Evolutionary conservation across 2,329 filamentous ascomycete species (phyloP), one percentile per base, ranked within the genome.

Genomic region (Aspergillus hiratsukae): DNA sequence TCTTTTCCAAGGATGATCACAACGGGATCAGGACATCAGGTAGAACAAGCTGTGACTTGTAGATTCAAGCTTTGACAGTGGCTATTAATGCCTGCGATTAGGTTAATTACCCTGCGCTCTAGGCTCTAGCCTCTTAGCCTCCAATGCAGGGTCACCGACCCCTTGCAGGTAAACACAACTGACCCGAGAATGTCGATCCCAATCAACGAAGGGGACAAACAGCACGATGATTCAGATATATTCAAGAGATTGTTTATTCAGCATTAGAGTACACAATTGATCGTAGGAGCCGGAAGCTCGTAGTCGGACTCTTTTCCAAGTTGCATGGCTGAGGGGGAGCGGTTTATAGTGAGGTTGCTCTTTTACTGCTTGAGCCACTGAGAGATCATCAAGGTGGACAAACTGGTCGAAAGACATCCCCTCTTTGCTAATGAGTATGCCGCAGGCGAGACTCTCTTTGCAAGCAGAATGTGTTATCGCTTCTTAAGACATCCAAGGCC

Each of bases 91-190:
- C 31, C 17, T 37, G 14, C 31, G 2, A 37, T 37, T 17, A 37
- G 31, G 14, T 37, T 17, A 14, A 37, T 37, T 37, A 14, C 31
- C 31, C 31, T 37, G 31, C 7, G 31, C 31, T 37, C 31, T n/a
- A 14, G 31, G 31, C 31, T 37, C 31, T n/a, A 14, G 31, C 31
- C 11, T 23, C 21, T 45, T 4, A 45, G 21, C 35, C 25, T 28
- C 11, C 21, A 21, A 25, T 43, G 23, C 28, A 28, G 35, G 31
- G 11, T 29, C 28, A 6, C 14, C 25, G 41, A 23, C 49, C 56
- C 56, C 56, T 58, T 58, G 53, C 53, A 56, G 53, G 41, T 28
- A 37, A 52, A 51, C 27, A 58, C 14, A 25, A n/a, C 27, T 10
- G 17, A 23, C 19, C 31, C 45, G 46, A 56, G 57, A 58, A 58